These are phyloP conservation scores for Beauveria pseudobassiana DNA, from an alignment of 2,329 filamentous ascomycete genomes.

Conservation along the genomic window DNA sequence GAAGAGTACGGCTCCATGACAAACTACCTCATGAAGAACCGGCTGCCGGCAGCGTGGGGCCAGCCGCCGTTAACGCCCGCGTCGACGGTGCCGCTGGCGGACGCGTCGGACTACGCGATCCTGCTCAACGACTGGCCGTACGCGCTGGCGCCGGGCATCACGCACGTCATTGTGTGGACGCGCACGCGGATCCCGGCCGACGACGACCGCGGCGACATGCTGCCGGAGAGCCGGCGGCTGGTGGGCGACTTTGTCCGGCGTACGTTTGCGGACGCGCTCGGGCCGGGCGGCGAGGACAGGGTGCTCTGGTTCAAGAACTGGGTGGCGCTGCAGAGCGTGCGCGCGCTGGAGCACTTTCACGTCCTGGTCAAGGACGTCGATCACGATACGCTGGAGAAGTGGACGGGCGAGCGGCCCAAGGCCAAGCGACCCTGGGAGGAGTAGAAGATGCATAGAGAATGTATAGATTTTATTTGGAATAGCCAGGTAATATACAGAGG, in stretches of 20 bases:
- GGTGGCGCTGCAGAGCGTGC: constrained; percentile 79
- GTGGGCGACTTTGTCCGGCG: constrained; percentile 63
- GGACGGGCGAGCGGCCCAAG: constrained; percentile 41
- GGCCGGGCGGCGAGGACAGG: constrained; percentile 37
- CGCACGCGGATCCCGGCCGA: constrained; percentile 75
- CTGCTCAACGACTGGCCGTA: constrained; percentile 94
- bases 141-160: constrained; percentile 55
- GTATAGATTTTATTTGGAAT: not conserved
- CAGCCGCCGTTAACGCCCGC: constrained; percentile 45
- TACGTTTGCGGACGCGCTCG: constrained; percentile 58
- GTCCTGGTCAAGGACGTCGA: constrained; percentile 55
- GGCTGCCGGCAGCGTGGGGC: constrained; percentile 62
- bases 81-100: constrained; percentile 44
- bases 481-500: not conserved
- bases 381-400: constrained; percentile 43
- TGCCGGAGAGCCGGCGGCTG: constrained; percentile 52
- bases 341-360: constrained; percentile 84
- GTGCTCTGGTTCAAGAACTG: constrained; percentile 94
- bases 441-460: not conserved
- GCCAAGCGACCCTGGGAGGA: constrained; percentile 9
- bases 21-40: constrained; percentile 66
- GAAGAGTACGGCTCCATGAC: constrained; percentile 71
- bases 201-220: constrained; percentile 62
- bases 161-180: constrained; percentile 89
- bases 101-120: constrained; percentile 57